Base-by-base conservation (phyloP, 2,329 filamentous ascomycete genomes). In the Cadophora sp. region DNA sequence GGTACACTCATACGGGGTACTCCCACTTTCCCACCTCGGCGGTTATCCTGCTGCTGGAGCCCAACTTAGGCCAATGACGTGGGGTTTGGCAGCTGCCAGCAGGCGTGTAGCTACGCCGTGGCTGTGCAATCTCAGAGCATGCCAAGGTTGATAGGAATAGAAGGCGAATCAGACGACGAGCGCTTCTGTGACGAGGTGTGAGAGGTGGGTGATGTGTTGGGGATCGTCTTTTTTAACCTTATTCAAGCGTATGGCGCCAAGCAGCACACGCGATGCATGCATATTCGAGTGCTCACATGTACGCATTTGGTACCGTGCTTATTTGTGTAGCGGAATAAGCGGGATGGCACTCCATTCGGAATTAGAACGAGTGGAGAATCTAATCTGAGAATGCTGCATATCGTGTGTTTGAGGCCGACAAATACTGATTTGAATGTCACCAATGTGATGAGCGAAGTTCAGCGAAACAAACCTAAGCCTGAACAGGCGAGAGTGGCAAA, bases 51-150 rank as follows among this genome's bases (percentile, higher is more conserved):
- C 34, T 31, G 26, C 50, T 61, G 29, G 26, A 60, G 29, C 53
- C 64, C 26, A 60, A 51, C 40, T 43, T 40, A 29, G 43, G 40
- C 66, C 66, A 68, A 68, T 68, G 61, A 68, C 55, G 62, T 56
- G 48, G 22, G 31, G 11, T 22, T n/a, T 55, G 50, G 37, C 51
- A 58, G 24, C 31, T 61, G 53, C 24, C 40, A 61, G 19, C 29
- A 16, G 22, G 60, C 65, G 53, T 64, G 51, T 64, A 64, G 53
- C 53, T 60, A 59, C 56, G 56, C 56, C 40, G 65, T 67, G 65
- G 61, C 66, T 64, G 66, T 63, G 60, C 60, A 64, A 51, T 8
- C 9, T 16, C n/a, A 27, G 26, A 43, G 62, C 40, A 63, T 63
- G 61, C 46, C 61, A 63, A 51, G 61, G 48, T 11, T 12, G 46